Conservation (phyloP, 768 basidiomycete species). For the Hypsizygus marmoreus region DNA sequence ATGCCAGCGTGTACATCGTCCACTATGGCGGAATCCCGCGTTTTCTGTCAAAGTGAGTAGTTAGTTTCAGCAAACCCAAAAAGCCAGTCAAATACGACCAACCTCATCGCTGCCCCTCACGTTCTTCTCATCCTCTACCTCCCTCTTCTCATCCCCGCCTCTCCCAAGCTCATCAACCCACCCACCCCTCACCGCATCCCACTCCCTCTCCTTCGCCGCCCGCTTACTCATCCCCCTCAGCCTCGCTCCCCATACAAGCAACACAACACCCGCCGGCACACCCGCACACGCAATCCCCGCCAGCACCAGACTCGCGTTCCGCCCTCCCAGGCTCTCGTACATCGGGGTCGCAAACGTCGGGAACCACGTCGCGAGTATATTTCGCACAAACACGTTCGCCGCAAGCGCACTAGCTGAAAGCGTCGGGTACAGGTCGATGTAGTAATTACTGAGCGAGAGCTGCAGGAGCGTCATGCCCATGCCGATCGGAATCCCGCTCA, state of each 20-base stretch:
- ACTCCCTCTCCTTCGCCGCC: conserved; percentile 12
- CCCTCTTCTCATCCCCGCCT: no score
- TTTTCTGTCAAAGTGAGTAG: no score
- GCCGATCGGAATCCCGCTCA: conserved; percentile 5
- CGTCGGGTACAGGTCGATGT: conserved; percentile 10
- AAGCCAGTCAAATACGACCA: no score
- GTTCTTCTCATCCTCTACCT: no score
- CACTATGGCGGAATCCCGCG: no score
- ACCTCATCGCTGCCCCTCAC: no score
- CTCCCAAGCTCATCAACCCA: conserved; percentile 3
- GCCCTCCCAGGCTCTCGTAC: conserved; percentile 12
- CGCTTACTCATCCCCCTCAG: conserved; percentile 11
- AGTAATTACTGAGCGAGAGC: conserved; percentile 9
- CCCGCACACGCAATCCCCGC: conserved; percentile 12
- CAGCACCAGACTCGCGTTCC: conserved; percentile 11
- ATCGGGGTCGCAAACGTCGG: conserved; percentile 17
- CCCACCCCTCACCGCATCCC: conserved; percentile 2
- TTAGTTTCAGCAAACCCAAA: no score
- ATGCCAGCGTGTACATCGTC: no score
- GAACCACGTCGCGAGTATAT: conserved; percentile 14
- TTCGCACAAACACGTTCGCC: conserved; percentile 14
- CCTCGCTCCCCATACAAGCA: conserved; percentile 5
- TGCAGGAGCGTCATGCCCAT: conserved; percentile 11
- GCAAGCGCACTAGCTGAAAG: conserved; percentile 5
- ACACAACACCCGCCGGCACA: conserved; percentile 7